Base-by-base conservation (phyloP, 306 rosid species). In the Quercus ilex region DNA sequence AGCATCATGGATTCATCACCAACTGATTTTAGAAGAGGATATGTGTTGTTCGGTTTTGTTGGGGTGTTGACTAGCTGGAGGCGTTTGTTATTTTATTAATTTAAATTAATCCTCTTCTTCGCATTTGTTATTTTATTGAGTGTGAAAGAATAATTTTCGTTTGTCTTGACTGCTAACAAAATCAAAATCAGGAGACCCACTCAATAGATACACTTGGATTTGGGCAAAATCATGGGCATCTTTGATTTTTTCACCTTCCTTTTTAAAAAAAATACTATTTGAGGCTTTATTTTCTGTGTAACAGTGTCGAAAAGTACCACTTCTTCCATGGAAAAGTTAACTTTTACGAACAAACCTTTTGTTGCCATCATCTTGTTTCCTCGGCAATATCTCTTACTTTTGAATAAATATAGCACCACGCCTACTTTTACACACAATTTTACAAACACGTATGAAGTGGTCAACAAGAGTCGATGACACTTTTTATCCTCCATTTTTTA, bases 141-240 rank as follows among this genome's bases (percentile, higher is more conserved):
- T 8, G 46, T 38, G 46, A 38, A 8, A 38, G 46, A 8, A 38
- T 1, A 38, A 38, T 38, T 38, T 38, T 38, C 53, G 17, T 81
- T 86, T 86, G 83, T 78, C 83, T 46, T 67, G 31, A 77, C 58
- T 79, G 77, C 14, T 53, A 68, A 51, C 73, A 82, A 82, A 71
- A 82, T 90, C 90, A 80, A 76, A 55, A 82, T 86, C 88, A 53
- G 21, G 52, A 79, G 84, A 25, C 84, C 89, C 91, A 83, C 90
- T 51, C 6, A 18, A 28, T 59, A 77, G 85, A 84, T 82, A 46
- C 55, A 78, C 63, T 68, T 79, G 58, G 85, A 90, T 90, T 82
- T 87, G 82, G 80, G 55, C 33, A 78, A 80, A 89, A 51, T 80
- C 28, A 77, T 26, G 59, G 74, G 28, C 76, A 79, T 83, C 80